Evolutionary conservation across 805 yeast genomes (phyloP).

Genomic region (Zygoascus flipseniorum): DNA sequence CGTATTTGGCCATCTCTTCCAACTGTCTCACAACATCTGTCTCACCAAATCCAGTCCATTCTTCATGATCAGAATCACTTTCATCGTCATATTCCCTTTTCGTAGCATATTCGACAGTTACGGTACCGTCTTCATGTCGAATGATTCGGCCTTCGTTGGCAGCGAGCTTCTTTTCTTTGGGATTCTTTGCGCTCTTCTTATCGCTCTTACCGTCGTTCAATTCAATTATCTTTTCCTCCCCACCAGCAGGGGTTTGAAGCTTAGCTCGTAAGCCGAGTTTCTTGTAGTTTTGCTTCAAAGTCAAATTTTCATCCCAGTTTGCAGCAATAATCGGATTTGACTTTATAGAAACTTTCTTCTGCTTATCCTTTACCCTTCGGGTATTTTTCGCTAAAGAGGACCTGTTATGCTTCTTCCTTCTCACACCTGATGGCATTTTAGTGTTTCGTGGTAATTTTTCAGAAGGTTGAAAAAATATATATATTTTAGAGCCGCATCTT

Average conservation of each 20-base stretch:
- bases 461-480: background rate
- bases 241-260: slow-evolving; percentile 68
- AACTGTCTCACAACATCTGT: slow-evolving; percentile 62
- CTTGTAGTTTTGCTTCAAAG: slow-evolving; percentile 80
- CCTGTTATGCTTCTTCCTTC: slow-evolving; percentile 77
- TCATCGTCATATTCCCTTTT: slow-evolving; percentile 25
- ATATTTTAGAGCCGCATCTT: background rate
- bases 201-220: slow-evolving; percentile 19
- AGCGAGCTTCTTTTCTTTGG: slow-evolving; percentile 2
- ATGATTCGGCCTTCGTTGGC: slow-evolving; percentile 55
- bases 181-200: slow-evolving; percentile 43
- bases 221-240: slow-evolving; percentile 46
- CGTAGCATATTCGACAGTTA: slow-evolving; percentile 60
- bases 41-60: slow-evolving; percentile 19
- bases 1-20: slow-evolving; percentile 47
- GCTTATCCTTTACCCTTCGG: slow-evolving; percentile 61
- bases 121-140: slow-evolving; percentile 62
- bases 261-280: slow-evolving; percentile 66
- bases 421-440: slow-evolving; percentile 43
- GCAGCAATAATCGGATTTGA: slow-evolving; percentile 78
- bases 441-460: background rate
- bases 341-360: slow-evolving; percentile 54
- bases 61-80: slow-evolving; percentile 19
- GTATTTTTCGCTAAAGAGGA: slow-evolving; percentile 64
- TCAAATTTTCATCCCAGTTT: slow-evolving; percentile 79